These are phyloP conservation scores for Thalassiosira mediterranea DNA, from an alignment of 352 stramenopile genomes.

Conservation along the genomic window DNA sequence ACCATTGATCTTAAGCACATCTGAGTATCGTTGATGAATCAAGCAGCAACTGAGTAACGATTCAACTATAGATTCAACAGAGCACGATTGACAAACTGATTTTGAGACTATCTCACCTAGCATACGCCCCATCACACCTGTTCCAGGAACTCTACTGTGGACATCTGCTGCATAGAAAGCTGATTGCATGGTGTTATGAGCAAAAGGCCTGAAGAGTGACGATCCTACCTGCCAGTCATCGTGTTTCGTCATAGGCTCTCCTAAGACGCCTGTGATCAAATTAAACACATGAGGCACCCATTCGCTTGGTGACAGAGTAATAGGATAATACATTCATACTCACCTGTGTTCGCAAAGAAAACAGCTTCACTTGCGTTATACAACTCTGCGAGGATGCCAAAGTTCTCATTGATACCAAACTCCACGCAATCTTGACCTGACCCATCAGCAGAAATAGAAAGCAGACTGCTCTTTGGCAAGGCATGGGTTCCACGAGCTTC, in stretches of 20 bases:
- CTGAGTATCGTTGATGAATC: conserved; percentile 18
- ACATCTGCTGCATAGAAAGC: conserved; percentile 13
- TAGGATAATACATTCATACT: too few relatives aligned
- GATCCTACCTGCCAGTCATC: conserved; percentile 41
- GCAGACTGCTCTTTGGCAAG: conserved; percentile 16
- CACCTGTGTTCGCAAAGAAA: conserved; percentile 73
- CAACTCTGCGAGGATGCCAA: conserved; percentile 17
- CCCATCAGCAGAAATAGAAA: conserved; percentile 51
- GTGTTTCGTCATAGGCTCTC: conserved; percentile 45
- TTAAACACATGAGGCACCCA: too few relatives aligned
- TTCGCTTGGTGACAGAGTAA: too few relatives aligned
- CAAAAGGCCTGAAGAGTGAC: conserved; percentile 52
- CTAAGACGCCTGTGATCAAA: conserved; percentile 58
- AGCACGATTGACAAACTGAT: too few relatives aligned
- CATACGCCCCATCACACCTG: conserved; percentile 66
- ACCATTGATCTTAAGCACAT: conserved; percentile 41
- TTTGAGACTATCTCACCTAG: too few relatives aligned
- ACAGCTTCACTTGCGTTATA: too few relatives aligned
- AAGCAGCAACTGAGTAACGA: too few relatives aligned
- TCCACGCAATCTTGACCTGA: conserved; percentile 54
- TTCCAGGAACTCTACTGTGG: conserved; percentile 23
- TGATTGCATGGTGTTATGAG: conserved; percentile 64
- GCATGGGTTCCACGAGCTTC: conserved; percentile 36
- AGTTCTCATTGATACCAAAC: conserved; percentile 68
- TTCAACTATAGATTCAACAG: too few relatives aligned